Evolutionary conservation across 176 grass and related monocot genomes (phyloP).

Genomic region (Elymus sibiricus): DNA sequence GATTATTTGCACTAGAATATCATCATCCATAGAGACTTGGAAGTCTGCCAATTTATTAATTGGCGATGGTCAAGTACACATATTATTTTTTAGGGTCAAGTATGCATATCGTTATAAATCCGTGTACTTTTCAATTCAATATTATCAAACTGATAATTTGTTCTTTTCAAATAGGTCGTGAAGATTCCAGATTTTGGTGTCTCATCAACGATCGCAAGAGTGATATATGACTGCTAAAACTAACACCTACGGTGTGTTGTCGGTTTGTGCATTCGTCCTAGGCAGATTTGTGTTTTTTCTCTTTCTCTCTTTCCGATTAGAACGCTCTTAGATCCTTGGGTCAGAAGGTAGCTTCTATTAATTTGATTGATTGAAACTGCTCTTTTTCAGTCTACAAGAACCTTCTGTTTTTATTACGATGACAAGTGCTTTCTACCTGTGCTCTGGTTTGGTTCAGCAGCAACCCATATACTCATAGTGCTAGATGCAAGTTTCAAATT

Average conservation of each 20-base stretch:
- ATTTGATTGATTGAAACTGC: too few relatives aligned
- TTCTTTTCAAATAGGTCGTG: slow-evolving; percentile 57
- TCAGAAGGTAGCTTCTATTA: too few relatives aligned
- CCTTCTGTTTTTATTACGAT: too few relatives aligned
- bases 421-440: too few relatives aligned
- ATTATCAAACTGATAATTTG: slow-evolving; percentile 19
- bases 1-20: slow-evolving; percentile 82
- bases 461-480: too few relatives aligned
- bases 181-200: slow-evolving; percentile 97
- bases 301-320: too few relatives aligned
- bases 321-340: too few relatives aligned
- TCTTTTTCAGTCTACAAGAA: too few relatives aligned
- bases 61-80: slow-evolving; percentile 53
- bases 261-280: not conserved
- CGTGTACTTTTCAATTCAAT: not conserved
- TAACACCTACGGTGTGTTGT: slow-evolving; percentile 74
- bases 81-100: slow-evolving; percentile 29
- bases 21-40: slow-evolving; percentile 90
- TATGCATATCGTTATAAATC: slow-evolving; percentile 28
- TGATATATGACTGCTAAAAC: slow-evolving; percentile 97
- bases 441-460: too few relatives aligned
- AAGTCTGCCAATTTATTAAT: slow-evolving; percentile 92
- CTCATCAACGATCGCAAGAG: slow-evolving; percentile 49
- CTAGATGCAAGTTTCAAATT: too few relatives aligned
- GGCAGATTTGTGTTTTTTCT: too few relatives aligned